Evolutionary conservation across 306 rosid genomes (phyloP).

Genomic region (Lagenaria siceraria): DNA sequence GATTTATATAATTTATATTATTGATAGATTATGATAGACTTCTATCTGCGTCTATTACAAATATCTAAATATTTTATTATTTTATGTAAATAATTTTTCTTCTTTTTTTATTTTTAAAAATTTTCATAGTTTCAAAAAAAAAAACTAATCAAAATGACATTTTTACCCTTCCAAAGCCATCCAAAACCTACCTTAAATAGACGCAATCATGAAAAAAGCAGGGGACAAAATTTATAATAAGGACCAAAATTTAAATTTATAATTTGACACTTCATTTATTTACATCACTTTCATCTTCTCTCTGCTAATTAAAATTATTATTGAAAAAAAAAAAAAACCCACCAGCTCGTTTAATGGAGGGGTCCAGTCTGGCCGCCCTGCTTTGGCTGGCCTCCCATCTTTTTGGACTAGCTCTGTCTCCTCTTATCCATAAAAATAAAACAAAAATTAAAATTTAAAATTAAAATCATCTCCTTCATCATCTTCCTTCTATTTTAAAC

Average conservation of each 20-base stretch:
- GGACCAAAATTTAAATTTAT: not conserved
- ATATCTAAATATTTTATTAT: too few species aligned
- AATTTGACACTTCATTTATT: not conserved
- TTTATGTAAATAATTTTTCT: too few species aligned
- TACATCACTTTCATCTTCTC: not conserved
- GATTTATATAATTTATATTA: too few species aligned
- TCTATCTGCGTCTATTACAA: too few species aligned
- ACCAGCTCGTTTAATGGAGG: constrained; percentile 10
- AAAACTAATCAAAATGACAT: too few species aligned
- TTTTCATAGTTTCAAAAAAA: too few species aligned
- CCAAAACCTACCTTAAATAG: not conserved
- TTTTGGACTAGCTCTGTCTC: constrained; percentile 20
- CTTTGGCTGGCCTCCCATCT: constrained; percentile 13
- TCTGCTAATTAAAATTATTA: too few species aligned
- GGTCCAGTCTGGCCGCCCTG: constrained; percentile 15
- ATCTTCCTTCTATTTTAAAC: not conserved
- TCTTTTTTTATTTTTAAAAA: too few species aligned
- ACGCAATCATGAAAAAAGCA: not conserved
- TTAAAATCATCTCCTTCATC: not conserved
- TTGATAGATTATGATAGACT: too few species aligned
- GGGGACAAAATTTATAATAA: not conserved
- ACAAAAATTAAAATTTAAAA: not conserved
- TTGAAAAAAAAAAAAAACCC: not conserved
- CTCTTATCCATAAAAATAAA: not conserved
- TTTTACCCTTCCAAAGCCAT: not conserved